Base-by-base conservation (phyloP, 2,329 filamentous ascomycete species). In the Fusarium equiseti region DNA sequence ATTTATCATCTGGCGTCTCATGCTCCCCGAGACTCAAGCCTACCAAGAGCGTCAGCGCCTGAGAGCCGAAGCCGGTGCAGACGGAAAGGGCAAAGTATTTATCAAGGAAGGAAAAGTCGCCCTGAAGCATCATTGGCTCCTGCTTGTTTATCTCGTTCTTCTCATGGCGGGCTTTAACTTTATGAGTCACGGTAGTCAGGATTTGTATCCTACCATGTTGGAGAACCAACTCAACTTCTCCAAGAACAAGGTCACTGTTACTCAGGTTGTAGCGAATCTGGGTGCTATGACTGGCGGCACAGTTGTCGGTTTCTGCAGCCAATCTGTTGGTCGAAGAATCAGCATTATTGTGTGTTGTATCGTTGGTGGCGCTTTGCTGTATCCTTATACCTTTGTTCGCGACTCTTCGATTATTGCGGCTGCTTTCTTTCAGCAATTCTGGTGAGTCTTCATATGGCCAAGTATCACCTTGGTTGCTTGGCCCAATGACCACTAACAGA, bases 91-190 rank as follows among this genome's bases (percentile, higher is more conserved):
- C 22, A 73, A 75, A 38, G 77, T 91, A 0, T 96, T 97, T 77
- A 57, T 95, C 27, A 81, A 86, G 1, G 93, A 97, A 80, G 93
- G 92, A 66, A 92, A 92, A 74, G 88, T 95, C 1, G 94, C 93
- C 0, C 76, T 97, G 31, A 91, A 89, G 79, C 87, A 89, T 13
- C 93, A 97, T 80, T 97, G 94, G 94, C 70, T 93, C 16, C 80
- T 97, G 4, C 84, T 97, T 59, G 83, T 90, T 38, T 97, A 97
- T 81, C 84, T 97, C 61, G 92, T 97, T 9, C 83, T 97, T 22
- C 84, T 97, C 42, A 97, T 97, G 93, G 91, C 93, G 3, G 93
- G 93, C 6, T 96, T 97, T 84, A 97, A 97, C 81, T 97, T 96
- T 77, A 94, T 96, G 92, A 92, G 90, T 20, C 92, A 95, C 77